These are phyloP conservation scores for Haemoproteus tartakovskyi DNA, from an alignment of 169 alveolate genomes.

Conservation along the genomic window DNA sequence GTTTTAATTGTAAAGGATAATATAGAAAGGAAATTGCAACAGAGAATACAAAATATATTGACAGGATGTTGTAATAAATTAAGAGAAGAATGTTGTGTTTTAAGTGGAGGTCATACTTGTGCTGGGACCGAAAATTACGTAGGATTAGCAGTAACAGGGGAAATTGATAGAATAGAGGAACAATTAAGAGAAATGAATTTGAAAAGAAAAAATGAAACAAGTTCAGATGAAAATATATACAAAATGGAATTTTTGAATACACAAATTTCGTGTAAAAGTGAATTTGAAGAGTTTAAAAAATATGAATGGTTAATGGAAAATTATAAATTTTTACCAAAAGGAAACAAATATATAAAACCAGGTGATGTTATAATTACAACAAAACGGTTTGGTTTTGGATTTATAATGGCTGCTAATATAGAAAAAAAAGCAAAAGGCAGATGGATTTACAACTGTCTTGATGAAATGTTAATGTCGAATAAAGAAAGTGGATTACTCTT, in stretches of 20 bases:
- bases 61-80: slow-evolving; percentile 59
- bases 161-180: slow-evolving; percentile 17
- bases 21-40: slow-evolving; percentile 56
- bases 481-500: slow-evolving; percentile 49
- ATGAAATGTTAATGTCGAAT: slow-evolving; percentile 64
- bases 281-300: slow-evolving; percentile 3
- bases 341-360: slow-evolving; percentile 16
- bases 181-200: neutral
- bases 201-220: neutral
- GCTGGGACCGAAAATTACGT: slow-evolving; percentile 66
- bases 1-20: slow-evolving; percentile 62
- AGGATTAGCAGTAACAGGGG: slow-evolving; percentile 64
- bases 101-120: slow-evolving; percentile 67
- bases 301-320: slow-evolving; percentile 12
- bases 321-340: slow-evolving; percentile 46
- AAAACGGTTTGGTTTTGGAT: slow-evolving; percentile 62
- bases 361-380: slow-evolving; percentile 64
- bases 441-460: slow-evolving; percentile 62
- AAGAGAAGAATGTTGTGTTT: slow-evolving; percentile 61
- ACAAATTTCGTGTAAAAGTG: too few species aligned
- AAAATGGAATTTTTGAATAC: neutral
- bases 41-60: slow-evolving; percentile 53
- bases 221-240: neutral
- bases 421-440: slow-evolving; percentile 62
- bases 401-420: slow-evolving; percentile 66